Conservation (phyloP, 768 basidiomycete species). For the Filobasidium floriforme region DNA sequence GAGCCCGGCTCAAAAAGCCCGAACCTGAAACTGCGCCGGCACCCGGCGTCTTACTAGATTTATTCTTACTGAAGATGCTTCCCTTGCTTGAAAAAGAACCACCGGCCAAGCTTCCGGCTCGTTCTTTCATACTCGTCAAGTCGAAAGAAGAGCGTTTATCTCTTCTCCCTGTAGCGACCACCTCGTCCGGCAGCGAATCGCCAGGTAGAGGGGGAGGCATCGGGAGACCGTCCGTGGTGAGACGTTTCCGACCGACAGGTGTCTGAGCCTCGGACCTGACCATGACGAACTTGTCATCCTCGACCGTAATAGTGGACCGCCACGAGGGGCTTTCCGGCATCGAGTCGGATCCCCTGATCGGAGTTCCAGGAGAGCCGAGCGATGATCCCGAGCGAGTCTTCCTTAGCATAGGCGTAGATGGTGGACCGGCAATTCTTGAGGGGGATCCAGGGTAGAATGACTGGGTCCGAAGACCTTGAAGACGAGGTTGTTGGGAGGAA, state of each 20-base stretch:
- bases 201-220: slow-evolving; percentile 16
- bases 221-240: slow-evolving; percentile 15
- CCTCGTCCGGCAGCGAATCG: background rate
- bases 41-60: background rate
- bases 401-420: background rate
- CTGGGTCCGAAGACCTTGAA: slow-evolving; percentile 7
- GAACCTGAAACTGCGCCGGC: background rate
- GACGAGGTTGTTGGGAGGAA: slow-evolving; percentile 52
- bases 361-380: slow-evolving; percentile 1
- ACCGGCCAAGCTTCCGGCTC: background rate
- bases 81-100: background rate
- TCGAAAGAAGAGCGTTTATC: slow-evolving; percentile 4
- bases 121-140: background rate
- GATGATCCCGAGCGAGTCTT: slow-evolving; percentile 3
- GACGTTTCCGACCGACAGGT: background rate
- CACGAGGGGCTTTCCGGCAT: slow-evolving; percentile 4
- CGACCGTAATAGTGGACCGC: slow-evolving; percentile 2
- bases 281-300: slow-evolving; percentile 16
- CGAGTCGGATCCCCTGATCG: background rate
- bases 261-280: background rate
- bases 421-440: background rate
- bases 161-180: background rate
- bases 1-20: background rate
- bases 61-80: background rate
- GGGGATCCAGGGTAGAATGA: background rate